phyloP scores from a whole-genome alignment of 768 basidiomycete species.

The Tylopilus intermedius region DNA sequence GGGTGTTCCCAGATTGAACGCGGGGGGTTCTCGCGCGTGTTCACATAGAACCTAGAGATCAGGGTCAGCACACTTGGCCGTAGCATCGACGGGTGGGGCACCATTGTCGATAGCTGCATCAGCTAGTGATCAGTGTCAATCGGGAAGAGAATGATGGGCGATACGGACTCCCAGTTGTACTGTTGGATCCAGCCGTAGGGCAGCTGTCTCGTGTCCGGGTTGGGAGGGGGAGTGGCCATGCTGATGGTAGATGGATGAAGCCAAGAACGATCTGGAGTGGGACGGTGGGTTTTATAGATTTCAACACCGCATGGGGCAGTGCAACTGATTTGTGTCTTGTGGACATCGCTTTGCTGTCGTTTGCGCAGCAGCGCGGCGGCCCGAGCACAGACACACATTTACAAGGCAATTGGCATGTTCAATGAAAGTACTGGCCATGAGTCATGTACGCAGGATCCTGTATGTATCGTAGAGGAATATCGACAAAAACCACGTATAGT shows the following conservation, averaged over 20 bases:
- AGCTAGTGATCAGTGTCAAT: slow-evolving; percentile 24
- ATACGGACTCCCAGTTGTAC: slow-evolving; percentile 60
- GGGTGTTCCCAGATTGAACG: slow-evolving; percentile 70
- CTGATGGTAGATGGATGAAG: slow-evolving; percentile 13
- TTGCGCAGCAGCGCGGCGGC: slow-evolving; percentile 20
- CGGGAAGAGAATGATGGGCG: slow-evolving; percentile 4
- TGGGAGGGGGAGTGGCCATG: slow-evolving; percentile 44
- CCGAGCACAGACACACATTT: slow-evolving; percentile 9
- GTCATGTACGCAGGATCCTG: slow-evolving; percentile 3
- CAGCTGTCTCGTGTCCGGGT: slow-evolving; percentile 55
- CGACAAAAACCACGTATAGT: slow-evolving; percentile 25
- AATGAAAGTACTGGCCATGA: background rate
- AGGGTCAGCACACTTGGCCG: background rate
- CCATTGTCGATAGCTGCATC: slow-evolving; percentile 61
- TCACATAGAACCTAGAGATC: slow-evolving; percentile 67
- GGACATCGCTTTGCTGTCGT: slow-evolving; percentile 32
- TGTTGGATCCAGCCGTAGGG: slow-evolving; percentile 68
- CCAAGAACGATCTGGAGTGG: background rate
- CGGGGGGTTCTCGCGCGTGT: slow-evolving; percentile 58
- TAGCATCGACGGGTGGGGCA: slow-evolving; percentile 27
- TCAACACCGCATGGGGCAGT: slow-evolving; percentile 12
- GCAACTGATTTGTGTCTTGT: slow-evolving; percentile 19
- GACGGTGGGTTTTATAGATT: slow-evolving; percentile 21
- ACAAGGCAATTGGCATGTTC: slow-evolving; percentile 2
- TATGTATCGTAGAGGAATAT: slow-evolving; percentile 27